Conservation (phyloP, 495 filamentous ascomycete species). For the Penicillium cinerascens region DNA sequence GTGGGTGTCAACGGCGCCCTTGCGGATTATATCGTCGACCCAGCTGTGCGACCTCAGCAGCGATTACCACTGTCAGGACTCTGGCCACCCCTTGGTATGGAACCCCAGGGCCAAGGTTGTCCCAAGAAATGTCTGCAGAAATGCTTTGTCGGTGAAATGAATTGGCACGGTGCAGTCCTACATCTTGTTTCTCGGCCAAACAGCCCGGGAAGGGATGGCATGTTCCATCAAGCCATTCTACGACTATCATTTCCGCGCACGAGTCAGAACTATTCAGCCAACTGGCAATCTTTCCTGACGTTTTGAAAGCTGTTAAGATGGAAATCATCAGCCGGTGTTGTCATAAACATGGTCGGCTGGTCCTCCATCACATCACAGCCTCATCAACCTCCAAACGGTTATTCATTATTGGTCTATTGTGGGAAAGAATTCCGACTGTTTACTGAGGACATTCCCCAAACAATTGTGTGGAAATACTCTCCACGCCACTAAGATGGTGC, state of each 20-base stretch:
- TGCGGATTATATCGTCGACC: constrained; percentile 17
- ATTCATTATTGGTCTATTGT: not conserved
- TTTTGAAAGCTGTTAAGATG: not conserved
- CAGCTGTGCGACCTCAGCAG: not conserved
- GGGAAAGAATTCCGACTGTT: not conserved
- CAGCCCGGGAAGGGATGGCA: constrained; percentile 27
- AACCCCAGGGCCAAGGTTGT: not conserved
- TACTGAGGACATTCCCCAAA: constrained; percentile 11
- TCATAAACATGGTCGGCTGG: not conserved
- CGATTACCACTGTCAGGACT: not conserved
- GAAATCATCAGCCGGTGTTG: not conserved
- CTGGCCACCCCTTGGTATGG: constrained; percentile 24
- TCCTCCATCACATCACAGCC: not conserved
- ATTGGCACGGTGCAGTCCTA: constrained; percentile 8
- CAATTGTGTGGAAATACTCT: constrained; percentile 7
- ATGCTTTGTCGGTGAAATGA: not conserved
- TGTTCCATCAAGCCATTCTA: constrained; percentile 9
- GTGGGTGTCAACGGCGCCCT: constrained; percentile 15
- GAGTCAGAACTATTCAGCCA: too few species aligned
- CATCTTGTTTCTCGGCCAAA: constrained; percentile 9
- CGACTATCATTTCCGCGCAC: not conserved
- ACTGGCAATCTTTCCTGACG: too few species aligned
- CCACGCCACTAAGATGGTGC: constrained; percentile 1
- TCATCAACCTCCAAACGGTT: not conserved
- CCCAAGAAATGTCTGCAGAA: constrained; percentile 14